phyloP scores from a whole-genome alignment of 805 yeast species.

The Wickerhamomyces mucosus region DNA sequence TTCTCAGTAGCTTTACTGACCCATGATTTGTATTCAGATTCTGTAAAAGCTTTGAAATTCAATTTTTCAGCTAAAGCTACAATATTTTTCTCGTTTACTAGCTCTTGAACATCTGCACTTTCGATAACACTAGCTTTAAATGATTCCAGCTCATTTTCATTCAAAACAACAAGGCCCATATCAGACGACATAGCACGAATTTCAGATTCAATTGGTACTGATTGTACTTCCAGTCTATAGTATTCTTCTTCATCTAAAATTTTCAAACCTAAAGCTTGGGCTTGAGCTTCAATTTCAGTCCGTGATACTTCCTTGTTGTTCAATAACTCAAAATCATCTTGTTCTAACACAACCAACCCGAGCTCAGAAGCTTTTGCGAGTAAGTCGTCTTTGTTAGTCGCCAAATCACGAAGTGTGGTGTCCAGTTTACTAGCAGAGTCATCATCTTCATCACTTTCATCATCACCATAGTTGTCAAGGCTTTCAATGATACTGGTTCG shows the following conservation, averaged over 20 bases:
- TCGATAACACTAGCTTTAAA: not conserved
- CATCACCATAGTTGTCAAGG: conserved; percentile 9
- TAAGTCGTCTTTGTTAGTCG: conserved; percentile 4
- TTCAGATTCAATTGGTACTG: conserved; percentile 1
- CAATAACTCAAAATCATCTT: conserved; percentile 12
- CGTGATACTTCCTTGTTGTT: conserved; percentile 3
- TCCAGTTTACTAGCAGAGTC: not conserved
- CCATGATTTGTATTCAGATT: too few species aligned
- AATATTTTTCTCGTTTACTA: conserved; percentile 3
- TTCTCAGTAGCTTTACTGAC: too few species aligned
- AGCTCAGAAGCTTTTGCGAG: conserved; percentile 8
- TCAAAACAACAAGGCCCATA: too few species aligned
- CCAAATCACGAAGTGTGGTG: not conserved
- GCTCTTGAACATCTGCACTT: conserved; percentile 1
- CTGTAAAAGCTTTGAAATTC: too few species aligned
- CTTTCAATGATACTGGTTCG: conserved; percentile 8
- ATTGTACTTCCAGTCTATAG: not conserved
- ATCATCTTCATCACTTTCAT: conserved; percentile 3
- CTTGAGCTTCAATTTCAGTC: conserved; percentile 4
- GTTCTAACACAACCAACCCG: conserved; percentile 20
- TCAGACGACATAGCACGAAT: too few species aligned
- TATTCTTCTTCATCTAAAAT: conserved; percentile 17
- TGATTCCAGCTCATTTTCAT: too few species aligned
- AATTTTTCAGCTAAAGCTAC: too few species aligned
- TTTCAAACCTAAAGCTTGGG: conserved; percentile 12